phyloP scores from a whole-genome alignment of 2,329 filamentous ascomycete genomes.

The Metarhizium album region DNA sequence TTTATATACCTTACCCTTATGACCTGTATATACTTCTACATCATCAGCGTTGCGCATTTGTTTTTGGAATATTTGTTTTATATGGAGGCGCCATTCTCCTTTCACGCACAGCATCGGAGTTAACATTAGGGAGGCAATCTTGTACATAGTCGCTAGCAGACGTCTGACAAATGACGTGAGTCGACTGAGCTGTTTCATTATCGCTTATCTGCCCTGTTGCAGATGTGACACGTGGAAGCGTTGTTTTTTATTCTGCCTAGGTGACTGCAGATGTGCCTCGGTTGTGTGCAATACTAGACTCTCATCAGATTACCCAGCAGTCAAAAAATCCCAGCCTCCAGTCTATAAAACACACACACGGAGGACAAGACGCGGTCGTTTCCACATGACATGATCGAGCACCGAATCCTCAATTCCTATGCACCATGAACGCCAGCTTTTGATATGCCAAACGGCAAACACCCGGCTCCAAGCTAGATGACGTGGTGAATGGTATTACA shows the following conservation, averaged over 20 bases:
- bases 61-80: neutral
- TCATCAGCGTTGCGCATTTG: slow-evolving; percentile 5
- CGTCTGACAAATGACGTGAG: neutral
- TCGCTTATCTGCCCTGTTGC: neutral
- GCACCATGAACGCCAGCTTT: slow-evolving; percentile 1
- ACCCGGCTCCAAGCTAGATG: neutral
- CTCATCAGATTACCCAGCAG: too few species aligned
- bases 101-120: slow-evolving; percentile 8
- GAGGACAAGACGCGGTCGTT: neutral
- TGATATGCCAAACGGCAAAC: neutral
- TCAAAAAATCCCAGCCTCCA: neutral
- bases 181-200: neutral
- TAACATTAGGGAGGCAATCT: neutral
- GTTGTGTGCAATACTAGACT: too few species aligned
- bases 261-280: too few species aligned
- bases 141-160: neutral
- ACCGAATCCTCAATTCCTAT: neutral
- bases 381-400: neutral
- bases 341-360: neutral
- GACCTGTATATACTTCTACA: slow-evolving; percentile 3
- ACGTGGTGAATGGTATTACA: neutral
- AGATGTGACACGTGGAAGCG: too few species aligned
- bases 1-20: neutral
- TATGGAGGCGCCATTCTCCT: neutral
- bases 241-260: too few species aligned